Conservation (phyloP, 228 moss, liverwort and hornwort species). For the Sphagnum magellanicum region DNA sequence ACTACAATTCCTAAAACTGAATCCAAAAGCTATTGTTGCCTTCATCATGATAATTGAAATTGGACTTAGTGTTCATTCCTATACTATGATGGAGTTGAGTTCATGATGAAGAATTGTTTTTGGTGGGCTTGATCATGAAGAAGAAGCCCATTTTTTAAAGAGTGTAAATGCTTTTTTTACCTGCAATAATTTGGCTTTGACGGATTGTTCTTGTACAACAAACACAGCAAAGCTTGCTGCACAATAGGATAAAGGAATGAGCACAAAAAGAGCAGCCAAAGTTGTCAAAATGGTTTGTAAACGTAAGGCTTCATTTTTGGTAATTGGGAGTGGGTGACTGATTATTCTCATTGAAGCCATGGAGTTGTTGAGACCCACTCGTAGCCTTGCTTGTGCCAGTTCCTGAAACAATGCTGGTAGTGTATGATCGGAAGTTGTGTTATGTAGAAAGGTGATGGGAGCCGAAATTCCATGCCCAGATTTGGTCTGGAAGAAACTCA, state of each 20-base stretch:
- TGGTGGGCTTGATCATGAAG: too few species aligned
- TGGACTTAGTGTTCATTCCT: too few species aligned
- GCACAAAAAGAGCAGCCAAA: conserved; percentile 75
- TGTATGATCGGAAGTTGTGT: conserved; percentile 81
- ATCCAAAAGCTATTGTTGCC: too few species aligned
- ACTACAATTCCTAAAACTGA: too few species aligned
- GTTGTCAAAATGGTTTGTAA: conserved; percentile 65
- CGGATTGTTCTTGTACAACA: conserved; percentile 73
- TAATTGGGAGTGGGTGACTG: conserved; percentile 75
- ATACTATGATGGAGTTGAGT: too few species aligned
- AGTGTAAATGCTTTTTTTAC: conserved; percentile 10
- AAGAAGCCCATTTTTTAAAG: not conserved
- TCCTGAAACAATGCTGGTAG: conserved; percentile 77
- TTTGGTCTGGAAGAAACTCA: conserved; percentile 15
- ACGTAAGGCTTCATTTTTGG: conserved; percentile 59
- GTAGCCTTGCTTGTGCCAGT: conserved; percentile 55
- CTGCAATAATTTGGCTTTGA: conserved; percentile 90
- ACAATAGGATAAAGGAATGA: conserved; percentile 84
- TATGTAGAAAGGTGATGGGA: conserved; percentile 64
- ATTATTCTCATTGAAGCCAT: conserved; percentile 47
- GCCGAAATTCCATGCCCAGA: conserved; percentile 50
- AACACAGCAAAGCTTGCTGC: conserved; percentile 85
- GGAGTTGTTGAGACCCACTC: conserved; percentile 27
- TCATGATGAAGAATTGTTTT: too few species aligned
- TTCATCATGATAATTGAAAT: too few species aligned